Conservation (phyloP, 2,329 filamentous ascomycete genomes). For the Cladophialophora exuberans region DNA sequence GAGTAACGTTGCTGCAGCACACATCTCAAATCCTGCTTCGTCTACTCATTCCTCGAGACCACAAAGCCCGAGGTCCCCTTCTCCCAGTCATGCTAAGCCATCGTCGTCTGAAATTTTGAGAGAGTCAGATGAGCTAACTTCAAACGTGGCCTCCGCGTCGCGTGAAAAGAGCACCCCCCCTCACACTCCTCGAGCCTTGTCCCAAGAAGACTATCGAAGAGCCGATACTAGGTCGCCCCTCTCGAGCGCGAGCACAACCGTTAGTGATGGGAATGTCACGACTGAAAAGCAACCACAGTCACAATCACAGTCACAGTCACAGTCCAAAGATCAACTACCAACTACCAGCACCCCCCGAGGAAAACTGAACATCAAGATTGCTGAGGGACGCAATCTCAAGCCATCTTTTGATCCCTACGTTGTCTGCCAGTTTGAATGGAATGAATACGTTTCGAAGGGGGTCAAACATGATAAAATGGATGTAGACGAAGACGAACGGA, state of each 20-base stretch:
- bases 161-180: constrained; percentile 86
- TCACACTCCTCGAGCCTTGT: constrained; percentile 86
- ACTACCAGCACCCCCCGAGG: constrained; percentile 73
- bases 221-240: constrained; percentile 32
- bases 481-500: constrained; percentile 64
- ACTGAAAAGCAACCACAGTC: constrained; percentile 9
- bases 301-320: too few species aligned
- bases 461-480: constrained; percentile 66
- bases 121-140: constrained; percentile 73
- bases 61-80: constrained; percentile 56
- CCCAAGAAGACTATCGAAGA: constrained; percentile 58
- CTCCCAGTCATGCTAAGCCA: constrained; percentile 46
- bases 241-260: constrained; percentile 26
- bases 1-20: constrained; percentile 66
- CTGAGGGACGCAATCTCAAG: constrained; percentile 79
- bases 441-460: constrained; percentile 90
- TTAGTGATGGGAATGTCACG: constrained; percentile 33
- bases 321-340: constrained; percentile 55
- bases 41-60: constrained; percentile 53
- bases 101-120: constrained; percentile 47
- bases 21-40: constrained; percentile 70
- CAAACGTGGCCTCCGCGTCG: constrained; percentile 63
- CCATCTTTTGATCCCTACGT: constrained; percentile 90
- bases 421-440: constrained; percentile 94
- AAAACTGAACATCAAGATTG: constrained; percentile 86